Evolutionary conservation across 1,284 basidiomycete genomes (phyloP).

Genomic region (Irpex rosettiformis): DNA sequence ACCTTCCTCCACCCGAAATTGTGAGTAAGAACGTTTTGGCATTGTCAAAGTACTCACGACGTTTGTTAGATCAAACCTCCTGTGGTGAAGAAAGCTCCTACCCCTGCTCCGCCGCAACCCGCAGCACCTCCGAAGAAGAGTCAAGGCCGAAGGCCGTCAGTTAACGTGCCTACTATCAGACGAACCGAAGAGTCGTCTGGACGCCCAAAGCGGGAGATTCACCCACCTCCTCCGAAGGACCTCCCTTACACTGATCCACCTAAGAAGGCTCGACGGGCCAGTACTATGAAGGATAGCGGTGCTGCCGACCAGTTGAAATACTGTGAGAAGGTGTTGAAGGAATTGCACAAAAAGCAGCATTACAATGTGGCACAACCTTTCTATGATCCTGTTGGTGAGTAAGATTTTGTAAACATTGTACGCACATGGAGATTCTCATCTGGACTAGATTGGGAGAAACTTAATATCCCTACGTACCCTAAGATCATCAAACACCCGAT

Average conservation of each 20-base stretch:
- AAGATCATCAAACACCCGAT: slow-evolving; percentile 93
- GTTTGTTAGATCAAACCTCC: slow-evolving; percentile 45
- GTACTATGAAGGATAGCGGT: slow-evolving; percentile 62
- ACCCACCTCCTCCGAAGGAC: slow-evolving; percentile 92
- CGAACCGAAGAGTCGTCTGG: slow-evolving; percentile 62
- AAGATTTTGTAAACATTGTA: background rate
- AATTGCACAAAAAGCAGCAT: slow-evolving; percentile 81
- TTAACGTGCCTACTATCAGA: slow-evolving; percentile 75
- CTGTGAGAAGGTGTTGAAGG: slow-evolving; percentile 72
- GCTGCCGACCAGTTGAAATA: slow-evolving; percentile 87
- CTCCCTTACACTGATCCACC: slow-evolving; percentile 77
- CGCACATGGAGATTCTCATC: background rate
- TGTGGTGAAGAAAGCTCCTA: slow-evolving; percentile 47
- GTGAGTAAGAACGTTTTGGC: slow-evolving; percentile 41
- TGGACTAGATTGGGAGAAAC: slow-evolving; percentile 62
- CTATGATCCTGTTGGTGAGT: slow-evolving; percentile 83
- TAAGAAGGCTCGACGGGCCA: slow-evolving; percentile 63
- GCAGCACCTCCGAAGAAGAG: slow-evolving; percentile 43
- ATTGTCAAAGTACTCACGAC: slow-evolving; percentile 15
- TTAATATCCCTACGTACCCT: slow-evolving; percentile 84
- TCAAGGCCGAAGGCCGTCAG: slow-evolving; percentile 60
- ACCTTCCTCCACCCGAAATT: slow-evolving; percentile 75
- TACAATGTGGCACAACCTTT: slow-evolving; percentile 79
- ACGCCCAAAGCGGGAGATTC: slow-evolving; percentile 96
- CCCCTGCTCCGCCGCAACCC: slow-evolving; percentile 37